Conservation (phyloP, 345 rosid species). For the Eucalyptus pauciflora region DNA sequence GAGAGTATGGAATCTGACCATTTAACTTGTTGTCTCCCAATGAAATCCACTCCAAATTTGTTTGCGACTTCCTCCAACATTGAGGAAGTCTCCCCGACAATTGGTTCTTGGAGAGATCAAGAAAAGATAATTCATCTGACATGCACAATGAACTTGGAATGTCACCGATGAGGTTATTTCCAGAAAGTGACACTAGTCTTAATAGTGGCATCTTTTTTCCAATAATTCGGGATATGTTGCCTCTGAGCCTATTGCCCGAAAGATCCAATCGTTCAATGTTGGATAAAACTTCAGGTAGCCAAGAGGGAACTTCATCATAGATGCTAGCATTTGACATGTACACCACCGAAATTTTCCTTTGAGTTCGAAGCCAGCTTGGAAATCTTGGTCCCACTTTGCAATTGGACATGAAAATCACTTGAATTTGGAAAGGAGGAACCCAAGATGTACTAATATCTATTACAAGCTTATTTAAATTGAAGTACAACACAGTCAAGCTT, state of each 20-base stretch:
- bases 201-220: neutral
- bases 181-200: neutral
- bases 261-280: neutral
- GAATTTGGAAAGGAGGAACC: neutral
- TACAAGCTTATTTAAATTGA: fast-evolving
- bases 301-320: neutral
- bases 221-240: neutral
- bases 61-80: neutral
- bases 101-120: neutral
- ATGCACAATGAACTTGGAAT: neutral
- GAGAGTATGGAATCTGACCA: neutral
- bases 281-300: neutral
- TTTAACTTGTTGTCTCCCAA: neutral
- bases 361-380: neutral
- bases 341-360: neutral
- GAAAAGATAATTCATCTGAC: fast-evolving
- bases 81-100: fast-evolving
- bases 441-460: neutral
- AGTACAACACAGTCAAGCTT: neutral
- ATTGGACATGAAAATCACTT: neutral
- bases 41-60: neutral
- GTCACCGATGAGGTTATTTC: neutral
- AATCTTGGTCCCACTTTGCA: neutral
- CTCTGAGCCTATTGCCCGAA: neutral
- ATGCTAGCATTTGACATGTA: neutral